Base-by-base conservation (phyloP, 768 basidiomycete species). In the Suillus tomentosus region DNA sequence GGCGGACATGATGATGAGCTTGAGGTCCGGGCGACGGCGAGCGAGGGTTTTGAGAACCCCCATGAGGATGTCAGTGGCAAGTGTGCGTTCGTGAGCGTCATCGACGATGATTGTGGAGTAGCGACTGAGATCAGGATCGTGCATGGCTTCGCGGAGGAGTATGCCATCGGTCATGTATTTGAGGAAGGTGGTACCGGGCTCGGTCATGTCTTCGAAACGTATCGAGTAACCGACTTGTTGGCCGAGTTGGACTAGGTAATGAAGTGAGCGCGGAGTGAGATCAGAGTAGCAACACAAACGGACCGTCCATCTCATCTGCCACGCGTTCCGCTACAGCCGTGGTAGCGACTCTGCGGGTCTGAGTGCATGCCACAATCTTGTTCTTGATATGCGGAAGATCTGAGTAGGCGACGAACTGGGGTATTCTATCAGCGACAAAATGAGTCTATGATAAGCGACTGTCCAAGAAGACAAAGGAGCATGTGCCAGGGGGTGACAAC, bases 161-260 rank as follows among this genome's bases (percentile, higher is more conserved):
- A 98, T 97, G 85, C 96, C 97, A 70, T 99, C 97, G 17, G 97
- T 99, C 96, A 99, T 97, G 80, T 99, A 99, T 75, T 97, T 98
- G 67, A 99, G 82, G 78, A 99, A 97, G 0, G 97, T 99, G 80
- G 69, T 93, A 85, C 50, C 96, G 91, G 92, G 95, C 91, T 76
- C 76, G 14, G 74, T 76, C 74, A 76, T 77, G 74, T 99, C 97
- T 77, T 99, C 96, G 75, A 99, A 99, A 75, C 96, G 94, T 71
- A 98, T 98, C 5, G 94, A 94, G 78, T 99, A 99, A 62, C 96
- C 96, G 66, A 99, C 96, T 67, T 98, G 90, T 71, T 92, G 89
- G 39, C 96, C 96, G 2, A 99, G 88, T 76, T 88, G 84, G 5
- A 99, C 95, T 95, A 68, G 7, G 66, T 63, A 3, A 63, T 10